Percentiles rank a stretch among this genome's conserved stretches.
These are phyloP conservation scores for Eucalyptus albens DNA, from an alignment of 345 rosid genomes.

Conservation along the genomic window DNA sequence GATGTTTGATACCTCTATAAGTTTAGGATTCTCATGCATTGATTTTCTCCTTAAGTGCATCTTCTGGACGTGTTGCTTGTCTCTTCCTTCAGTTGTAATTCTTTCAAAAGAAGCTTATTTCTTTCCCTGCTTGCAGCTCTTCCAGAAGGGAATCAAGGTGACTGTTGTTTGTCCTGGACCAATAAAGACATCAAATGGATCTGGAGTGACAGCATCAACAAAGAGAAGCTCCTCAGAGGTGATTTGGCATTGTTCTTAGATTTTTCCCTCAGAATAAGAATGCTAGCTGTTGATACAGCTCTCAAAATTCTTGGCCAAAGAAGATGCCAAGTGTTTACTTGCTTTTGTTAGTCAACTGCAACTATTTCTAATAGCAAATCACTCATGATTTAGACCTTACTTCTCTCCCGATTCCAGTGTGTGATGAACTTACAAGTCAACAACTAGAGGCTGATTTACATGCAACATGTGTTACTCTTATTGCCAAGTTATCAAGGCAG, in stretches of 20 bases:
- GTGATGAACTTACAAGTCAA: background rate
- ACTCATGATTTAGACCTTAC: background rate
- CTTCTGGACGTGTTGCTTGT: background rate
- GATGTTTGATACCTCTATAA: background rate
- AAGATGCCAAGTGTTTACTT: background rate
- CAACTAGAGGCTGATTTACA: background rate
- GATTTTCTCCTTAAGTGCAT: background rate
- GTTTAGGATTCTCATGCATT: background rate
- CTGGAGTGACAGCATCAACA: conserved; percentile 38
- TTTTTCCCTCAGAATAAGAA: background rate
- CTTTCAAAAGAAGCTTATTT: background rate
- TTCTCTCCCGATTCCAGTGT: background rate
- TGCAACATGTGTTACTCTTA: background rate
- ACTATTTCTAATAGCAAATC: background rate
- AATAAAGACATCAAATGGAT: conserved; percentile 37
- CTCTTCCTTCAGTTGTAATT: background rate
- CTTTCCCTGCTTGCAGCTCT: conserved; percentile 37
- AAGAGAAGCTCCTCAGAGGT: conserved; percentile 43
- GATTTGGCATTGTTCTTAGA: background rate
- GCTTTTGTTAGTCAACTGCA: background rate
- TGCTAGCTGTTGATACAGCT: background rate
- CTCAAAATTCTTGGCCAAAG: background rate
- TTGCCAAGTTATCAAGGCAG: background rate
- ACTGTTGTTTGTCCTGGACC: conserved; percentile 97
- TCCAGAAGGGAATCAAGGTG: conserved; percentile 76